Evolutionary conservation across 2,329 filamentous ascomycete genomes (phyloP).

Genomic region (Colletotrichum sidae): DNA sequence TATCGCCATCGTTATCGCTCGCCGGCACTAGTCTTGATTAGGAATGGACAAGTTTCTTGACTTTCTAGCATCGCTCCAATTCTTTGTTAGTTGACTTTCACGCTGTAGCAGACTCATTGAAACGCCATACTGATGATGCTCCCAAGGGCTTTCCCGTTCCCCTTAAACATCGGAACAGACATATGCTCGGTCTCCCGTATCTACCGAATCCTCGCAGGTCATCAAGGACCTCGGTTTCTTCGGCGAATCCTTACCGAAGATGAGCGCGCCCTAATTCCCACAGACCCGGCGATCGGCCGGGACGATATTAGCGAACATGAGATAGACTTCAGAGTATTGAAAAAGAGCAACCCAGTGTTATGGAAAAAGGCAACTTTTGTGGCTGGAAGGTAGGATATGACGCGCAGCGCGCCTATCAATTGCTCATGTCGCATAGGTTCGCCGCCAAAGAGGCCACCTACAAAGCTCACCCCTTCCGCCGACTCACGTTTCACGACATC

Average conservation of each 20-base stretch:
- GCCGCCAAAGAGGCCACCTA: constrained; percentile 82
- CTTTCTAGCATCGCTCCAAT: constrained; percentile 4
- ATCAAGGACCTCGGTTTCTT: constrained; percentile 58
- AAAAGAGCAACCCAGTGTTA: constrained; percentile 41
- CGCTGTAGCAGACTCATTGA: not conserved
- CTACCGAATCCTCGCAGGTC: constrained; percentile 62
- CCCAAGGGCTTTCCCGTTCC: constrained; percentile 66
- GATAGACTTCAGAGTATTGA: constrained; percentile 20
- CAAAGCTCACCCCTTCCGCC: constrained; percentile 74
- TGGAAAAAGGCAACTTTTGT: constrained; percentile 55
- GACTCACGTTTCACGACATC: constrained; percentile 72
- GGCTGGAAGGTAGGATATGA: constrained; percentile 55
- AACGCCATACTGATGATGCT: constrained; percentile 10
- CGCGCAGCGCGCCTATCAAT: not conserved
- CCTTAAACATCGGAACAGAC: constrained; percentile 80
- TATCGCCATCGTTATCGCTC: constrained; percentile 33
- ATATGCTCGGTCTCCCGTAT: constrained; percentile 80
- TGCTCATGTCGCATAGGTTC: constrained; percentile 56
- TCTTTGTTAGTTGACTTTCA: not conserved
- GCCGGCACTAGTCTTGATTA: constrained; percentile 7
- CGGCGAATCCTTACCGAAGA: constrained; percentile 58
- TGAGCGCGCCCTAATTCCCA: constrained; percentile 46
- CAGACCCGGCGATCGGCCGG: constrained; percentile 34
- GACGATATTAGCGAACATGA: not conserved
- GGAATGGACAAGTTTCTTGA: constrained; percentile 1